These are phyloP conservation scores for Cryphonectria parasitica DNA, from an alignment of 2,329 filamentous ascomycete species.

Conservation along the genomic window DNA sequence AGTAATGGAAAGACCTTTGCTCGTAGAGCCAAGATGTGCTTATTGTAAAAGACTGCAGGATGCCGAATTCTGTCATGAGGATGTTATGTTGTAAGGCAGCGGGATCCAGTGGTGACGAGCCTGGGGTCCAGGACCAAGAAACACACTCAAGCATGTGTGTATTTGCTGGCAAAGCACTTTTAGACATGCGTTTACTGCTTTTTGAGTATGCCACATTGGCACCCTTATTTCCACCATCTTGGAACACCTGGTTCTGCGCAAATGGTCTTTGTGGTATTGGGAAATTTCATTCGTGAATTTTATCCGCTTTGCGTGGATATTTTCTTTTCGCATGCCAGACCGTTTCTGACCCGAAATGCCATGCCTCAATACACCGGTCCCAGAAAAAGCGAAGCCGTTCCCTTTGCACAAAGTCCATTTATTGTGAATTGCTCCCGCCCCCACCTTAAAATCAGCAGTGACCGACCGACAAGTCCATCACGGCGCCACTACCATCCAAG, in stretches of 20 bases:
- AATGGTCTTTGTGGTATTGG: conserved; percentile 23
- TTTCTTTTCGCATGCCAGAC: conserved; percentile 30
- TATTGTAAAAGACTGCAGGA: too few species aligned
- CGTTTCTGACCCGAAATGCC: conserved; percentile 31
- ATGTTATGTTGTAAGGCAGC: too few species aligned
- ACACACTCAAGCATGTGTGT: background rate
- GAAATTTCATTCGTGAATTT: conserved; percentile 30
- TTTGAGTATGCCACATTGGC: background rate
- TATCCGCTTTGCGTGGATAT: conserved; percentile 29
- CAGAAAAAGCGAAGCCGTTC: conserved; percentile 31
- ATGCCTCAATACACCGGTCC: conserved; percentile 31
- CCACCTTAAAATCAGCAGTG: conserved; percentile 21
- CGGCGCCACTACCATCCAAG: conserved; percentile 32
- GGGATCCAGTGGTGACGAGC: background rate
- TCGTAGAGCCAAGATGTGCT: background rate
- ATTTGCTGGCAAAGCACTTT: conserved; percentile 8
- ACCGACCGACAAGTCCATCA: conserved; percentile 43
- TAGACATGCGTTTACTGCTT: conserved; percentile 15
- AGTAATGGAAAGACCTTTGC: background rate
- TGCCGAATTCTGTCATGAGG: too few species aligned
- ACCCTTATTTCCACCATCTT: conserved; percentile 14
- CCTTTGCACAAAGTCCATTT: conserved; percentile 29
- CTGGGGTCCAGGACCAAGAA: background rate
- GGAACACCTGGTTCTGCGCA: conserved; percentile 7
- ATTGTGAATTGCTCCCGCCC: conserved; percentile 18